A percentile compares a stretch with the other conserved stretches of the same genome.
These are phyloP conservation scores for Pyracantha coccinea DNA, from an alignment of 331 rosid genomes.

Conservation along the genomic window DNA sequence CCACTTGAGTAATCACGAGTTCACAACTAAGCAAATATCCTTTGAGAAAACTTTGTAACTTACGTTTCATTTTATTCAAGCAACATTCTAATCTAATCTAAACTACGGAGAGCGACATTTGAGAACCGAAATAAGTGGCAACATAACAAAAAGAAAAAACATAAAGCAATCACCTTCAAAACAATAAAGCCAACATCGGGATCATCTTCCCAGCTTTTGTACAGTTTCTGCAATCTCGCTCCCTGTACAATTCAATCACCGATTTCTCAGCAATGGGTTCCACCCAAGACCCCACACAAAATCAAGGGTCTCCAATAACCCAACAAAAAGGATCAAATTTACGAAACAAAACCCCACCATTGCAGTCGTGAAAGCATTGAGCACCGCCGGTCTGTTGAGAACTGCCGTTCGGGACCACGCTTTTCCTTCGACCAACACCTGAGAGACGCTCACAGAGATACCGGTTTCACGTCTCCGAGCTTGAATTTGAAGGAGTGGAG, in stretches of 20 bases:
- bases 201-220: slow-evolving; percentile 67
- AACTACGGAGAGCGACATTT: too few species aligned
- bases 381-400: slow-evolving; percentile 70
- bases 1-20: background rate
- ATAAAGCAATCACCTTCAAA: slow-evolving; percentile 41
- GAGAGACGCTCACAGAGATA: background rate
- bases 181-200: slow-evolving; percentile 72
- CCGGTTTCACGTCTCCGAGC: background rate
- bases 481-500: background rate
- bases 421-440: slow-evolving; percentile 65
- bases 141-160: background rate
- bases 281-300: background rate
- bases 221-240: slow-evolving; percentile 49
- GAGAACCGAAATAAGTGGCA: background rate
- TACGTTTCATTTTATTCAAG: background rate
- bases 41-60: background rate
- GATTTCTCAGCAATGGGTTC: background rate
- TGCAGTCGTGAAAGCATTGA: slow-evolving; percentile 55
- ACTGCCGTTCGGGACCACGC: slow-evolving; percentile 58
- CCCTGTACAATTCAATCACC: slow-evolving; percentile 24
- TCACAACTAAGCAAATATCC: background rate
- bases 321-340: background rate
- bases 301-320: background rate
- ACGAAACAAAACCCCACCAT: slow-evolving; percentile 34
- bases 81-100: too few species aligned